Evolutionary conservation across 2,329 filamentous ascomycete genomes (phyloP), one percentile per base, ranked within the genome.

Genomic region (Colletotrichum salicis): DNA sequence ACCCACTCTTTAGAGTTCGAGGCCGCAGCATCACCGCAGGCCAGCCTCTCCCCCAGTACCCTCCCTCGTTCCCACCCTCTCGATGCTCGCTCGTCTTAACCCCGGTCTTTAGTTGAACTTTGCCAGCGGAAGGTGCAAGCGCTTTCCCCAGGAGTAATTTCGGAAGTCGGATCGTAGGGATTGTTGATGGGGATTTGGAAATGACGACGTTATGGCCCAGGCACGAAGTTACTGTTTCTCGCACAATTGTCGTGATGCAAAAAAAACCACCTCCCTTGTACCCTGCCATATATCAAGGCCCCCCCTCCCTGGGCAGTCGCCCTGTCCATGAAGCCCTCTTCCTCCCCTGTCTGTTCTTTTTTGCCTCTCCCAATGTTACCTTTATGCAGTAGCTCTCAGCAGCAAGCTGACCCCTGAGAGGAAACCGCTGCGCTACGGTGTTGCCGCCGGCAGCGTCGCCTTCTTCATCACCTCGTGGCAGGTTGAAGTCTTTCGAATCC

Each of bases 1-100:
- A 10, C 24, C 64, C 68, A 71, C 68, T 71, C 57, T 71, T 71
- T 71, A 71, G 51, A 71, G 68, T 71, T 71, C 68, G 57, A 45
- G 41, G 54, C 41, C 65, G 68, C 68, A 71, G 58, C 52, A 58
- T 33, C 15, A 15, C 31, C 35, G 52, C 31, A 33, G 64, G 55
- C 24, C 64, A 62, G 68, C 15, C 63, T 66, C 12, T 37, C 22
- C 45, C 33, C 63, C 63, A 12, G 54, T 31, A 45, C 55, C 41
- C 33, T 27, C 27, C 41, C 37, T 61, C 37, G 29, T 29, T n/a
- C 52, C 29, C 55, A 37, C 48, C n/a, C n/a, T 60, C 33, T 29
- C 8, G 22, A 29, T 5, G 33, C 29, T 31, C n/a, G 31, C 52
- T 31, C 33, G 29, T 52, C 24, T 15, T 33, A 33, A 45, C 33